A percentile compares a stretch with the other conserved stretches of the same genome.
Conservation (phyloP, 768 basidiomycete species). For the Vararia minispora region DNA sequence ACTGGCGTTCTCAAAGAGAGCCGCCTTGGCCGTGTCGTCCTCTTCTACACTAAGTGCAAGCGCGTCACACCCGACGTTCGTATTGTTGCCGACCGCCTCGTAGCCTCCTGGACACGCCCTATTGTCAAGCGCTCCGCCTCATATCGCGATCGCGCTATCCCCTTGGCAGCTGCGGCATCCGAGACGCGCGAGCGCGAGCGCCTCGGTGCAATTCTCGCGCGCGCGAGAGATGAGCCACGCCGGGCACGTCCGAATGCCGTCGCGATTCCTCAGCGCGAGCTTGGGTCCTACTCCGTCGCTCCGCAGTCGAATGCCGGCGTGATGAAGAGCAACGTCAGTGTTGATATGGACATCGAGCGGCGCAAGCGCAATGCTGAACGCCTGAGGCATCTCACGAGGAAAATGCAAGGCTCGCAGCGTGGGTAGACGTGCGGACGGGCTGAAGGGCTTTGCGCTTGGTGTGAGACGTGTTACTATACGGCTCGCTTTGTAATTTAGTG, state of each 20-base stretch:
- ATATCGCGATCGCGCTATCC: constrained; percentile 65
- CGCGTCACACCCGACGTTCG: constrained; percentile 74
- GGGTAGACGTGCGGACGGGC: too few species aligned
- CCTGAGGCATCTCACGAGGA: constrained; percentile 49
- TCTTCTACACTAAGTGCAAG: constrained; percentile 95
- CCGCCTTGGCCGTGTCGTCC: constrained; percentile 74
- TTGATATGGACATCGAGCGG: constrained; percentile 65
- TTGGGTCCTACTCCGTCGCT: constrained; percentile 74
- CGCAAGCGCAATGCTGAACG: constrained; percentile 68
- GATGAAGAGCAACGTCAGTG: constrained; percentile 39
- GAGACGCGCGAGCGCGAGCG: constrained; percentile 34
- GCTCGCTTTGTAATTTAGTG: too few species aligned
- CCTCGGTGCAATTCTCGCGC: constrained; percentile 58
- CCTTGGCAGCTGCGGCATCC: constrained; percentile 34
- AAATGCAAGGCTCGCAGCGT: constrained; percentile 22
- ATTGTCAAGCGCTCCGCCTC: constrained; percentile 85
- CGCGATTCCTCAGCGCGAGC: constrained; percentile 65
- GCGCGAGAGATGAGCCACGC: constrained; percentile 60
- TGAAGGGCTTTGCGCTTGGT: too few species aligned
- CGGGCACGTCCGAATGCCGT: constrained; percentile 71
- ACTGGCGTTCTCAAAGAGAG: constrained; percentile 84
- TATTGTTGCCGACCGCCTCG: constrained; percentile 76
- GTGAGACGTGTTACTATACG: too few species aligned
- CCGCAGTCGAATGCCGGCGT: constrained; percentile 48
- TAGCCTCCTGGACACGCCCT: constrained; percentile 80